Base-by-base conservation (phyloP, 1,284 basidiomycete species). In the Salmacisia buchloeana region DNA sequence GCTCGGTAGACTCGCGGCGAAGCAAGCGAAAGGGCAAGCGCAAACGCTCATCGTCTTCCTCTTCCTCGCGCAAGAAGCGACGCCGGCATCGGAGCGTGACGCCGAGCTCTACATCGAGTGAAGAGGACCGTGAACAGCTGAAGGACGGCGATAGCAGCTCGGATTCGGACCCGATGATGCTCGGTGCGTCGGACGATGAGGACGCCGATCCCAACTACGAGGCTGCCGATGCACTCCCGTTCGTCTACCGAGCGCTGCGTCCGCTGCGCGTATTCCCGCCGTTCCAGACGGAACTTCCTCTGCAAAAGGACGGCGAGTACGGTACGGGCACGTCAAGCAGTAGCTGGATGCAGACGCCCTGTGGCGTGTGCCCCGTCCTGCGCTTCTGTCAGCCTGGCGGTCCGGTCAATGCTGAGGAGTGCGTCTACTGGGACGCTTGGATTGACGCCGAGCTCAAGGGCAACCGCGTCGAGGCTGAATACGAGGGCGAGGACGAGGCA, bases 291-390 rank as follows among this genome's bases (percentile, higher is more conserved):
- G 45, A 59, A 29, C 43, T 61, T 23, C 13, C 15, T 46, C 59
- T 39, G 36, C 43, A 23, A 59, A n/a, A 59, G 15, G 12, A n/a
- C 29, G 25, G 23, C 31, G 49, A 56, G 2, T 58, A 62, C 65
- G n/a, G 65, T 64, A 52, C 46, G 3, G 46, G 46, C 1, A 31
- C 46, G 29, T 15, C 46, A 10, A 13, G 29, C 29, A 27, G 23
- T 18, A 71, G 70, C 10, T 74, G 69, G 68, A 74, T 66, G 15
- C 73, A 77, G 56, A 68, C 65, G 1, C 73, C 75, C 12, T 77
- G 75, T 31, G 73, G 70, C 21, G 68, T 70, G 49, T 77, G 74
- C 52, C 74, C 75, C 25, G 72, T 75, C n/a, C 72, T 72, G 54
- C 69, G 72, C 58, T 77, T 77, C 58, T 77, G 75, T 59, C 66